A percentile compares a stretch with the other conserved stretches of the same genome.
These are phyloP conservation scores for Alternaria infectoria DNA, from an alignment of 2,329 filamentous ascomycete species.

Conservation along the genomic window DNA sequence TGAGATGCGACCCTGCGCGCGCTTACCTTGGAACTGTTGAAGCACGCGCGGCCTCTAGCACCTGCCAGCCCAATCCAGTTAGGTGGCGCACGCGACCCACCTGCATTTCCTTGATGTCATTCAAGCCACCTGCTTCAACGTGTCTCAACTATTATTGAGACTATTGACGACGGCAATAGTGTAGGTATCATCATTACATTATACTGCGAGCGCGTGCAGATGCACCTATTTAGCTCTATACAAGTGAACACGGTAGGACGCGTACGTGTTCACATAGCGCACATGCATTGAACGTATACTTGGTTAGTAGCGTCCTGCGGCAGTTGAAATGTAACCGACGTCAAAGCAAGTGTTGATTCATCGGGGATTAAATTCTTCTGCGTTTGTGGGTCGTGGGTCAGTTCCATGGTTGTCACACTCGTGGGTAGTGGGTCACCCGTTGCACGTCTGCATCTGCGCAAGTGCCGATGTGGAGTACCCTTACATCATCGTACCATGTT, in stretches of 20 bases:
- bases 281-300: background rate
- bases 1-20: background rate
- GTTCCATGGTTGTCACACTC: background rate
- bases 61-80: background rate
- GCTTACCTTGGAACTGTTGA: constrained; percentile 4
- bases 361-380: background rate
- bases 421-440: background rate
- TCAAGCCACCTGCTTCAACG: background rate
- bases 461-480: background rate
- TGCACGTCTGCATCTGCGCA: background rate
- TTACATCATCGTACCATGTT: background rate
- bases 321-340: background rate
- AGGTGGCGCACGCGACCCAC: constrained; percentile 6
- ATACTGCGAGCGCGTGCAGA: background rate
- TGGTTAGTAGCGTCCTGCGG: background rate
- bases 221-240: background rate
- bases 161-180: background rate
- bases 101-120: background rate
- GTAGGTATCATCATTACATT: background rate
- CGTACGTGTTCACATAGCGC: background rate
- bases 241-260: background rate
- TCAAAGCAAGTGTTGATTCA: background rate
- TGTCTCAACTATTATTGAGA: background rate
- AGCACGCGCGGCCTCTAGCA: constrained; percentile 10
- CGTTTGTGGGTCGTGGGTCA: background rate